Conservation (phyloP, 2,329 filamentous ascomycete species). For the Phaeoacremonium minimum region DNA sequence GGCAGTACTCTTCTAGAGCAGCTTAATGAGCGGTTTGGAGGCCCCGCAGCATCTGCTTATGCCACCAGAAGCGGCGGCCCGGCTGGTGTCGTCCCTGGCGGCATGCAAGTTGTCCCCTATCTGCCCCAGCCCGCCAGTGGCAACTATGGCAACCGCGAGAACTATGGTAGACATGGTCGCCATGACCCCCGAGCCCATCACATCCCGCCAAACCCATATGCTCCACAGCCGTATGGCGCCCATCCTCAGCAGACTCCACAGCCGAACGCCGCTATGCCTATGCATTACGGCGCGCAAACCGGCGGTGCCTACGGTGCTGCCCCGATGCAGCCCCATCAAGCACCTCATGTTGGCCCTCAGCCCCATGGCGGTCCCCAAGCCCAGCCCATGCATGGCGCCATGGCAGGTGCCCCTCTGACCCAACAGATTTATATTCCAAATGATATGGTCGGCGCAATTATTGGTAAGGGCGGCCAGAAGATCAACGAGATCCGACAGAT, state of each 20-base stretch:
- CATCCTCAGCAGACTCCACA: conserved; percentile 61
- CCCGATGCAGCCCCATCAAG: conserved; percentile 70
- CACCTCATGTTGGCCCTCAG: conserved; percentile 57
- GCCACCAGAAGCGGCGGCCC: conserved; percentile 91
- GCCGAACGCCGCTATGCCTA: conserved; percentile 57
- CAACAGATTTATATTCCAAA: conserved; percentile 99
- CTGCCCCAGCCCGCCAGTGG: conserved; percentile 89
- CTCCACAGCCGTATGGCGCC: conserved; percentile 62
- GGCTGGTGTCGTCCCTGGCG: conserved; percentile 88
- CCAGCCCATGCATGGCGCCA: conserved; percentile 66
- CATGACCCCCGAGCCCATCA: conserved; percentile 71
- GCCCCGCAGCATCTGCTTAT: conserved; percentile 94
- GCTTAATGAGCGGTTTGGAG: conserved; percentile 92
- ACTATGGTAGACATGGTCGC: conserved; percentile 71
- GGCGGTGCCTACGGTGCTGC: conserved; percentile 72
- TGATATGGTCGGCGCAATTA: conserved; percentile 99
- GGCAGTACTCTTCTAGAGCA: conserved; percentile 97
- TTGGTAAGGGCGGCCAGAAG: conserved; percentile 96
- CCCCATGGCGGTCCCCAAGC: conserved; percentile 64
- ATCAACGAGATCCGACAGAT: conserved; percentile 99
- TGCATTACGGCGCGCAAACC: conserved; percentile 79
- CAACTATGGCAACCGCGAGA: conserved; percentile 87
- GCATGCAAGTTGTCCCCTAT: conserved; percentile 99
- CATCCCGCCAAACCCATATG: conserved; percentile 70
- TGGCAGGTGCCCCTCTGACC: conserved; percentile 81